These are phyloP conservation scores for Solanum etuberosum DNA, from an alignment of 257 asterid genomes.

Conservation along the genomic window DNA sequence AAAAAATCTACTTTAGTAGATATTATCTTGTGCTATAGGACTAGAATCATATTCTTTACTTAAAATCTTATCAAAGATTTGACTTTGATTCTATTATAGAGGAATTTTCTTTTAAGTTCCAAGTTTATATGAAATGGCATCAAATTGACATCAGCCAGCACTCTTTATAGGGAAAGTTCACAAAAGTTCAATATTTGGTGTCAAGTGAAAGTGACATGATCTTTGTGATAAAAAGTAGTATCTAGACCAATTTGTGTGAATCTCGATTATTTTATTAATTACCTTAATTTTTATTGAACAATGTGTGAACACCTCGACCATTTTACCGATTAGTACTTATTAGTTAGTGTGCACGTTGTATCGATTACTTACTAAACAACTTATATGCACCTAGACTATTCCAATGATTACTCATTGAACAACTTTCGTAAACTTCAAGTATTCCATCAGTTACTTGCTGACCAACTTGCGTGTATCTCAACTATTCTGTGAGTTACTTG, in stretches of 20 bases:
- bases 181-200: conserved; percentile 12
- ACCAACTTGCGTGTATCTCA: neutral
- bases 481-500: neutral
- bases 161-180: neutral
- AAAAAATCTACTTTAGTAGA: neutral
- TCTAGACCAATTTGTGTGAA: rapidly evolving
- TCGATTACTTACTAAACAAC: neutral
- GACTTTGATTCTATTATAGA: neutral
- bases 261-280: neutral
- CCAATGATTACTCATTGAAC: neutral
- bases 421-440: neutral
- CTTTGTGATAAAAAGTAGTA: neutral
- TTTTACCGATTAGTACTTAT: neutral
- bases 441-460: neutral
- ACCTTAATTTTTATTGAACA: neutral
- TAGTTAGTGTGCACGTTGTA: neutral
- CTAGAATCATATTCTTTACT: neutral
- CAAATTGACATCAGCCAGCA: neutral
- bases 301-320: neutral
- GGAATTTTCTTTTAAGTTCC: neutral
- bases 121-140: neutral
- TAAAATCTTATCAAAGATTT: neutral
- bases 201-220: neutral
- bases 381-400: neutral
- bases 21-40: neutral